Evolutionary conservation across 1,139 yeast species (phyloP).

Genomic region (Yamadazyma triangularis): DNA sequence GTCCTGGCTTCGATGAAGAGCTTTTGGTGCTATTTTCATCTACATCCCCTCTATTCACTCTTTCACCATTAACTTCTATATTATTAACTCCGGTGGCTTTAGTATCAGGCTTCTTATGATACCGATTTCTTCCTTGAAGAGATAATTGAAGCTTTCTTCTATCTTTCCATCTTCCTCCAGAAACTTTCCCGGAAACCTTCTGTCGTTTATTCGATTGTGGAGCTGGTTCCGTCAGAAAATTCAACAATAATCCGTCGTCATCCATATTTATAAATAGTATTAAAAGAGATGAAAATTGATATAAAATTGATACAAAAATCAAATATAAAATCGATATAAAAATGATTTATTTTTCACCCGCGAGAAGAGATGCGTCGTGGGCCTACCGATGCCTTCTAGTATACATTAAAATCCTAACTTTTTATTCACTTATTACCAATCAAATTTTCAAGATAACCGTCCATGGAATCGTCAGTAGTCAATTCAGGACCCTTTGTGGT

Average conservation of each 20-base stretch:
- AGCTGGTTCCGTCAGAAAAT: slow-evolving; percentile 41
- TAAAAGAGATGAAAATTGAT: too few relatives aligned
- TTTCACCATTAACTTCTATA: slow-evolving; percentile 22
- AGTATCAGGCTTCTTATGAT: slow-evolving; percentile 20
- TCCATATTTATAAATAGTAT: slow-evolving; percentile 18
- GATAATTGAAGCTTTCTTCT: slow-evolving; percentile 56
- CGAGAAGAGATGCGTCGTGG: too few relatives aligned
- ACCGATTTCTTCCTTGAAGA: slow-evolving; percentile 43
- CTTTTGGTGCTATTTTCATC: too few relatives aligned
- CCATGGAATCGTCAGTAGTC: slow-evolving; percentile 4
- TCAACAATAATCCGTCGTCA: slow-evolving; percentile 66
- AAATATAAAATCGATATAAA: too few relatives aligned
- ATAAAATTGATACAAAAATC: too few relatives aligned
- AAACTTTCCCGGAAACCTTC: slow-evolving; percentile 41
- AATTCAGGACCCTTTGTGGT: too few relatives aligned
- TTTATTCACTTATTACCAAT: too few relatives aligned
- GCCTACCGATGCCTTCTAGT: too few relatives aligned
- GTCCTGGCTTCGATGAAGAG: too few relatives aligned
- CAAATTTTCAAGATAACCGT: slow-evolving; percentile 6
- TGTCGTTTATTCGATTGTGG: slow-evolving; percentile 8
- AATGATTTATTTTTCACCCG: too few relatives aligned
- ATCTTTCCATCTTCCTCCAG: slow-evolving; percentile 80
- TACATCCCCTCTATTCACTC: slow-evolving; percentile 12
- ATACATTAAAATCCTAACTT: too few relatives aligned
- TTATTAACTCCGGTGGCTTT: slow-evolving; percentile 35